Base-by-base conservation (phyloP, 805 yeast species). In the Pichia phayaonensis region DNA sequence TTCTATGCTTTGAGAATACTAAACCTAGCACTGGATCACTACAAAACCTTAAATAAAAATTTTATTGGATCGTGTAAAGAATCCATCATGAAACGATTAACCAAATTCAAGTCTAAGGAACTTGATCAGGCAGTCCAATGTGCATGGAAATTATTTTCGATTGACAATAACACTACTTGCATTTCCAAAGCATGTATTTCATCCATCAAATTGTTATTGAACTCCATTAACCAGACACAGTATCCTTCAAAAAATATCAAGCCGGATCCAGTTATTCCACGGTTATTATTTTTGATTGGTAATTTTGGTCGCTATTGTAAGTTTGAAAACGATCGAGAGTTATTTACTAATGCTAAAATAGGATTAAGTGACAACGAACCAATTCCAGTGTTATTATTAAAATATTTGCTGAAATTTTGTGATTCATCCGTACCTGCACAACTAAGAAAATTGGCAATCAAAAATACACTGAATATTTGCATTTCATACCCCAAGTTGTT, bases 71-170 rank as follows among this genome's bases (percentile, higher is more conserved):
- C 72, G 11, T 72, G 82, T 16, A 83, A 80, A 60, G 59, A 71
- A 0, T 71, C 77, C 2, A 58, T 87, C n/a, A 61, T 86, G 54
- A 69, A 70, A 34, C 68, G 77, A 31, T 63, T 87, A 31, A 82
- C 90, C 2, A 83, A 77, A 54, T 76, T 83, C 65, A 76, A 73
- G 47, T 72, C 74, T 0, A 71, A 63, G 51, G 94, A 86, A 56
- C 64, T 87, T 10, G 78, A 78, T n/a, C 83, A 82, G 59, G 95
- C 92, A 0, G 75, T 87, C 63, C 89, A 90, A 1, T 73, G 87
- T 50, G 65, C 80, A 4, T 81, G 89, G 84, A 64, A 64, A 10
- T 67, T 86, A 0, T 73, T 86, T 2, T 40, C 41, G 3, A 65
- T 76, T 57, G 70, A 73, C 40, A 66, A 71, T 1, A 80, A 77